Percentiles rank a stretch among this genome's conserved stretches.
These are phyloP conservation scores for Graphilbum ipis-grandicollis DNA, from an alignment of 2,329 filamentous ascomycete genomes.

Conservation along the genomic window DNA sequence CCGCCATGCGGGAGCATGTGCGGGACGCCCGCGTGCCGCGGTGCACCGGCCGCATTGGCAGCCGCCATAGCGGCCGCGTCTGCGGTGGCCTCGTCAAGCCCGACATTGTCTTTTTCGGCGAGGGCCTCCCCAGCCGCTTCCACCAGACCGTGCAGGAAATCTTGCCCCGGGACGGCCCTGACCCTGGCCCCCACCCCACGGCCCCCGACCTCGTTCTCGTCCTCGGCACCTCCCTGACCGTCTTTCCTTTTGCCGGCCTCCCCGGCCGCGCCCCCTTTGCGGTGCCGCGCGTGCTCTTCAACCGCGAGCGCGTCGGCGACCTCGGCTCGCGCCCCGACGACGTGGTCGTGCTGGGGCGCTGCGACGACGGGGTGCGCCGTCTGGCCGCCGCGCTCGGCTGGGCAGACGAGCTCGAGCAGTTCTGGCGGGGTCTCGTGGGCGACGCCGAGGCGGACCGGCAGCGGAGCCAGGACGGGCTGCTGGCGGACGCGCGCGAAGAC, in stretches of 20 bases:
- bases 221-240: constrained; percentile 11
- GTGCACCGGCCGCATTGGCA: constrained; percentile 43
- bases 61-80: constrained; percentile 31
- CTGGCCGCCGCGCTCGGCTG: constrained; percentile 72
- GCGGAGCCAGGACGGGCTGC: constrained; percentile 18
- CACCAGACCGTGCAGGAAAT: too few species aligned
- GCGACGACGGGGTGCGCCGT: constrained; percentile 63
- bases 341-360: constrained; percentile 66
- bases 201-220: constrained; percentile 19
- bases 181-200: constrained; percentile 28
- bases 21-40: constrained; percentile 48
- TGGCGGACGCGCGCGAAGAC: constrained; percentile 18
- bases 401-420: constrained; percentile 60
- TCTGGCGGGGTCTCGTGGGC: constrained; percentile 56
- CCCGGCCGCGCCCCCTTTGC: constrained; percentile 44
- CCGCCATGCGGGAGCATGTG: constrained; percentile 56
- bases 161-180: too few species aligned
- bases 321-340: constrained; percentile 68
- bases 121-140: constrained; percentile 41
- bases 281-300: constrained; percentile 69
- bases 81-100: constrained; percentile 80
- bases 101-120: constrained; percentile 90
- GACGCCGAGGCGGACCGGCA: constrained; percentile 37
- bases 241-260: constrained; percentile 70
- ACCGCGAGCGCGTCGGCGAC: constrained; percentile 65